Base-by-base conservation (phyloP, 2,329 filamentous ascomycete genomes). In the Colletotrichum tropicicola region DNA sequence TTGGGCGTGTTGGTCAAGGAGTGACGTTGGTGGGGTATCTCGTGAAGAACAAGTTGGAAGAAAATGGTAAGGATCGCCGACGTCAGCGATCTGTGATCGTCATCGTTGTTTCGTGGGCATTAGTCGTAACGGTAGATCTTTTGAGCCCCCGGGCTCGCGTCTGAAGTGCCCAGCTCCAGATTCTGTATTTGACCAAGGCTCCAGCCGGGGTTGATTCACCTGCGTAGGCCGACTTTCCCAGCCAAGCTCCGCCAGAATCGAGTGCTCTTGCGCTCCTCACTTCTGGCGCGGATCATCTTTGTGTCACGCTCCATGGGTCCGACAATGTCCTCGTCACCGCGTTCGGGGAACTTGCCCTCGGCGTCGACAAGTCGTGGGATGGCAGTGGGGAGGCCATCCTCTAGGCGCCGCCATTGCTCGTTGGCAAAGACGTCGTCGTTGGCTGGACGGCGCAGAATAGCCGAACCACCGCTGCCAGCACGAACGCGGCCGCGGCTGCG, bases 321-420 rank as follows among this genome's bases (percentile, higher is more conserved):
- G 45, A 98, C 93, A 74, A 98, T 97, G 76, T 97, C 94, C 71
- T 94, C 91, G 72, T 97, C 94, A 55, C 94, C 94, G 30, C 95
- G 87, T 70, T 91, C 89, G 23, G 94, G 94, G 72, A 97, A 98
- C 77, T 98, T 97, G 73, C 92, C 91, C 67, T 91, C 85, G 73
- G 90, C 83, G 73, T 92, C 89, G 67, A 90, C 83, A 70, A 94
- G 86, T 25, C 87, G 85, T 0, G 91, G 91, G 68, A 94, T 88
- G 60, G 87, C 87, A 64, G 87, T 87, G 43, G 90, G 83, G 28
- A 89, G 81, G 62, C 85, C 79, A 58, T 88, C 85, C 57, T 85
- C 84, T 43, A 87, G 77, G 64, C 78, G 77, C 27, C 75, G 74
- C 78, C 78, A 82, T 68, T 83, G 79, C 61, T 80, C 70, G 9